Percentiles rank a stretch among this genome's conserved stretches.
These are phyloP conservation scores for Rhodamnia rubescens DNA, from an alignment of 345 rosid species.

Conservation along the genomic window DNA sequence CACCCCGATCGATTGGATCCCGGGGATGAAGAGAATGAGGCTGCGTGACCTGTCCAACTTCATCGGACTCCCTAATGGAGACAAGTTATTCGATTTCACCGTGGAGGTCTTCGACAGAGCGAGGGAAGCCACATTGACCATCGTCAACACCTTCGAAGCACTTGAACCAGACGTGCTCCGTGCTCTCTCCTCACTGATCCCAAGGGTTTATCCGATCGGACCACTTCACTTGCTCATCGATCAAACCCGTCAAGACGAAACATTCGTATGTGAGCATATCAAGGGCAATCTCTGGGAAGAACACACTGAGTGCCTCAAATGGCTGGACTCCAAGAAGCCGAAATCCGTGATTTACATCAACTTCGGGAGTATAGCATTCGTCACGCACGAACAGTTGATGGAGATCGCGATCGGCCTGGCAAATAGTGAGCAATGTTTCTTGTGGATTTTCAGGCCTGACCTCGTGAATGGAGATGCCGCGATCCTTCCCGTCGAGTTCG, in stretches of 20 bases:
- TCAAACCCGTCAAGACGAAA: background rate
- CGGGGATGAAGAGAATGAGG: background rate
- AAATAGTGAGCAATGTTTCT: conserved; percentile 1
- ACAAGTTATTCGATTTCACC: background rate
- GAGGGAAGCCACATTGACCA: background rate
- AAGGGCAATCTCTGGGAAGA: background rate
- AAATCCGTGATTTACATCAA: background rate
- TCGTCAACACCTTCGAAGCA: background rate
- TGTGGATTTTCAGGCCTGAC: conserved; percentile 12
- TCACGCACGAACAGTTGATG: background rate
- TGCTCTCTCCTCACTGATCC: background rate
- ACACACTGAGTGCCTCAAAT: background rate
- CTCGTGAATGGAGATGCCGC: background rate
- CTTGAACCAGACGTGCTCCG: background rate
- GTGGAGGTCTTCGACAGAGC: background rate
- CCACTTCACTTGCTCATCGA: background rate
- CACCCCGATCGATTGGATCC: background rate
- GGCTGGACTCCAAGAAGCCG: background rate
- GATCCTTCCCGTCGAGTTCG: background rate
- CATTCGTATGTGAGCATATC: background rate
- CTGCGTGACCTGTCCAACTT: background rate
- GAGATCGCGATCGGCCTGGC: conserved; percentile 15
- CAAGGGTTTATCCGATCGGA: background rate
- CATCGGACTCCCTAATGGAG: background rate
- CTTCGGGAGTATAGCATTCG: conserved; percentile 1